A percentile compares a stretch with the other conserved stretches of the same genome.
phyloP scores from a whole-genome alignment of 2,329 filamentous ascomycete species.

The Fusarium virguliforme region DNA sequence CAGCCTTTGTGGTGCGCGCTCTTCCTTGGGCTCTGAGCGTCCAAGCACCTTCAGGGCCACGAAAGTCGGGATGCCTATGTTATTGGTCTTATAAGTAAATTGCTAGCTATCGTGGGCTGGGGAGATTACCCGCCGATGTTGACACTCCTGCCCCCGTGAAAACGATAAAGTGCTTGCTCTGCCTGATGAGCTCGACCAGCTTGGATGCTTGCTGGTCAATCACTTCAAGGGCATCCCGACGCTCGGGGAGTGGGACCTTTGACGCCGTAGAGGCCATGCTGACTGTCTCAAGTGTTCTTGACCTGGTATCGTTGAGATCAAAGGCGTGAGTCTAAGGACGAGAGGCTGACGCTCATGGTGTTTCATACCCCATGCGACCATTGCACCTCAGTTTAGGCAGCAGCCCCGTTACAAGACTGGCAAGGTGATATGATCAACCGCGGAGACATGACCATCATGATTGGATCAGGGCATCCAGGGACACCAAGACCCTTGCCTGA shows the following conservation, averaged over 20 bases:
- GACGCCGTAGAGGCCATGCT: conserved; percentile 39
- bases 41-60: conserved; percentile 65
- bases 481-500: too few relatives aligned
- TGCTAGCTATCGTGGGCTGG: fast-evolving
- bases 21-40: conserved; percentile 62
- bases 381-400: conserved; percentile 25
- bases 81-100: too few relatives aligned
- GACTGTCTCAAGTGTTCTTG: not conserved
- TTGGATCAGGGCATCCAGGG: not conserved
- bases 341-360: not conserved
- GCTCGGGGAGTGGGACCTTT: conserved; percentile 34
- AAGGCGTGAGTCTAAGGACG: not conserved
- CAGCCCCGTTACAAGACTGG: conserved; percentile 30
- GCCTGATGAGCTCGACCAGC: conserved; percentile 58
- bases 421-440: not conserved
- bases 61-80: conserved; percentile 63
- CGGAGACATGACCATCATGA: not conserved
- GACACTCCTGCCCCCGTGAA: conserved; percentile 66
- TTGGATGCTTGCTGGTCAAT: conserved; percentile 56
- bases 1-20: conserved; percentile 52
- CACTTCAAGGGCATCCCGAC: conserved; percentile 22
- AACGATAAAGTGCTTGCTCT: conserved; percentile 63
- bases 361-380: not conserved
- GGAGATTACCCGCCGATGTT: conserved; percentile 60
- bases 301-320: not conserved